These are phyloP conservation scores for Monsonia emarginata DNA, from an alignment of 441 rosid species.

Conservation along the genomic window DNA sequence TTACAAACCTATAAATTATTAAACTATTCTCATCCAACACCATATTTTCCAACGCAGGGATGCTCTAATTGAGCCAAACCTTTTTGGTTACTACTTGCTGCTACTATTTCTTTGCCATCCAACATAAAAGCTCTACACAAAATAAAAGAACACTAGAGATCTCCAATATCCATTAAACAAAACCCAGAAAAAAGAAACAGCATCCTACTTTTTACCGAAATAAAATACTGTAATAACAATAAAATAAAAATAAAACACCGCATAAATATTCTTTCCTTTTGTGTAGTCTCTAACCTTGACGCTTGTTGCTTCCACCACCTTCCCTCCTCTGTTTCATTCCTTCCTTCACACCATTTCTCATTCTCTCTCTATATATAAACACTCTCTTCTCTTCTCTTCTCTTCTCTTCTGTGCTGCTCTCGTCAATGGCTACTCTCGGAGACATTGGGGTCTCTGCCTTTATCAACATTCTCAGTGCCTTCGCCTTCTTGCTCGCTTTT, in stretches of 20 bases:
- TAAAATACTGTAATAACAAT: no score
- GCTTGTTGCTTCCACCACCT: background rate
- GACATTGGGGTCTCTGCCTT: conserved; percentile 89
- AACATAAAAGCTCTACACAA: no score
- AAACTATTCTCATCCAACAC: no score
- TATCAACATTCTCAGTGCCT: conserved; percentile 63
- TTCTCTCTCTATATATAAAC: background rate
- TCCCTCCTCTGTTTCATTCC: conserved; percentile 3
- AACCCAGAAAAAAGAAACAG: background rate
- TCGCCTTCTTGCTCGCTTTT: conserved; percentile 75
- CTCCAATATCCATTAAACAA: no score
- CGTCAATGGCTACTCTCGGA: conserved; percentile 69
- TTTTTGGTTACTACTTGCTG: no score
- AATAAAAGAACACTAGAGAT: no score
- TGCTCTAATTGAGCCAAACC: no score
- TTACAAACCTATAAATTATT: no score
- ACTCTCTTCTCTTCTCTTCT: background rate
- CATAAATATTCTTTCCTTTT: conserved; percentile 14
- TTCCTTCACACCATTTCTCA: background rate
- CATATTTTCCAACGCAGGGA: no score
- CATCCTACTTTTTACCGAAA: no score
- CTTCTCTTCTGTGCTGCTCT: background rate
- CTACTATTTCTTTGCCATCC: no score
- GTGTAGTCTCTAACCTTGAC: background rate
- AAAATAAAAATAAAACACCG: background rate